Evolutionary conservation across 2,329 filamentous ascomycete species (phyloP).

Genomic region (Ilyonectria mors-panacis): DNA sequence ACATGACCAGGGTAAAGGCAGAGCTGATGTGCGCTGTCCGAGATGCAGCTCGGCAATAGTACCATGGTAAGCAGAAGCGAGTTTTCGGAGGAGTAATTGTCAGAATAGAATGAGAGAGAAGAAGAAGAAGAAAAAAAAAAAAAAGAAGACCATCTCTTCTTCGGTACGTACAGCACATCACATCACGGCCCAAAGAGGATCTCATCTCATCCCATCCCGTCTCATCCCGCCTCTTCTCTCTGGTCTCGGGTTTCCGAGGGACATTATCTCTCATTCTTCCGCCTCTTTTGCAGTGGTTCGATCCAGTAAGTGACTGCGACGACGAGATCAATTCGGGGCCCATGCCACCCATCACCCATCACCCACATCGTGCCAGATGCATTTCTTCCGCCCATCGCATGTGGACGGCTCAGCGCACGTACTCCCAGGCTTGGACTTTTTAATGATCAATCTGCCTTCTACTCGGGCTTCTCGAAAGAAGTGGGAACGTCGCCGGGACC

Average conservation of each 20-base stretch:
- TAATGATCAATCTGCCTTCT: constrained; percentile 29
- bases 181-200: background rate
- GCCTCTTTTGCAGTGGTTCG: constrained; percentile 28
- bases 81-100: constrained; percentile 3
- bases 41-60: constrained; percentile 7
- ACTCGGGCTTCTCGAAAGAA: constrained; percentile 44
- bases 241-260: background rate
- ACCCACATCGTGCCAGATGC: constrained; percentile 34
- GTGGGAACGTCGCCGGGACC: constrained; percentile 30
- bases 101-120: background rate
- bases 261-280: constrained; percentile 9
- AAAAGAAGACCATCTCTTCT: background rate
- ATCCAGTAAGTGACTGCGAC: constrained; percentile 23
- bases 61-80: background rate
- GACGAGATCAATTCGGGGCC: constrained; percentile 18
- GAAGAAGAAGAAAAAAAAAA: background rate
- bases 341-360: constrained; percentile 22
- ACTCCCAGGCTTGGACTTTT: constrained; percentile 16
- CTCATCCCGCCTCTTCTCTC: background rate
- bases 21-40: constrained; percentile 21
- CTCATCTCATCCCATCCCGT: constrained; percentile 8
- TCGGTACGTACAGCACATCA: background rate
- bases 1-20: constrained; percentile 22
- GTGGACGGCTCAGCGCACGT: constrained; percentile 22
- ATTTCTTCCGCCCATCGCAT: constrained; percentile 2